phyloP scores from a whole-genome alignment of 2,329 filamentous ascomycete genomes.

The Fonsecaea erecta region DNA sequence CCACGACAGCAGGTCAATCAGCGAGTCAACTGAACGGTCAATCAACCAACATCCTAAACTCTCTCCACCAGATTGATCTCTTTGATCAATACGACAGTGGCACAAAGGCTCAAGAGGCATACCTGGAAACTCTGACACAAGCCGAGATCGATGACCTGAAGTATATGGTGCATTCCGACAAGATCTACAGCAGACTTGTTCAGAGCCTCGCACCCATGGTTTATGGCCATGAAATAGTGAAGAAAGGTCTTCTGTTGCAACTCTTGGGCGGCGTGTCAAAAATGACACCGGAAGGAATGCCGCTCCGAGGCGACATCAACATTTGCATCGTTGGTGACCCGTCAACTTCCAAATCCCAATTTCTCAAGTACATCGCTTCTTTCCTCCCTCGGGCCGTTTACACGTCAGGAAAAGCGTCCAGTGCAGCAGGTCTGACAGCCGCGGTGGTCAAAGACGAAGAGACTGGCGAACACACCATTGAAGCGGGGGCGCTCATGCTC shows the following conservation, averaged over 20 bases:
- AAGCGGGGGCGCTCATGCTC: conserved; percentile 96
- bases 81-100: conserved; percentile 71
- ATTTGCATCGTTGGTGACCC: conserved; percentile 98
- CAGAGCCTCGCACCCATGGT: conserved; percentile 96
- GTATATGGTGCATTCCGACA: conserved; percentile 90
- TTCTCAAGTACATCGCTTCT: conserved; percentile 88
- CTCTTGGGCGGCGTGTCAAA: conserved; percentile 96
- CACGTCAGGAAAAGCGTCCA: conserved; percentile 96
- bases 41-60: conserved; percentile 81
- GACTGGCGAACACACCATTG: conserved; percentile 97
- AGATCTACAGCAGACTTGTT: conserved; percentile 91
- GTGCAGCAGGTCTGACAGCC: conserved; percentile 93
- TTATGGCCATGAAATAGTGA: conserved; percentile 95
- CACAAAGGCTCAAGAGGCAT: conserved; percentile 85
- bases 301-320: conserved; percentile 95
- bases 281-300: conserved; percentile 89
- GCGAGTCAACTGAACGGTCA: conserved; percentile 71
- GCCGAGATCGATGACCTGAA: conserved; percentile 90
- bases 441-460: conserved; percentile 98
- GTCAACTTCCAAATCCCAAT: conserved; percentile 96
- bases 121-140: conserved; percentile 81
- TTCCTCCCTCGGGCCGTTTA: conserved; percentile 97
- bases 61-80: conserved; percentile 73
- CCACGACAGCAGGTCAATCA: conserved; percentile 75
- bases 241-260: conserved; percentile 93